Evolutionary conservation across 306 rosid species (phyloP).

Genomic region (Fagus sylvatica): DNA sequence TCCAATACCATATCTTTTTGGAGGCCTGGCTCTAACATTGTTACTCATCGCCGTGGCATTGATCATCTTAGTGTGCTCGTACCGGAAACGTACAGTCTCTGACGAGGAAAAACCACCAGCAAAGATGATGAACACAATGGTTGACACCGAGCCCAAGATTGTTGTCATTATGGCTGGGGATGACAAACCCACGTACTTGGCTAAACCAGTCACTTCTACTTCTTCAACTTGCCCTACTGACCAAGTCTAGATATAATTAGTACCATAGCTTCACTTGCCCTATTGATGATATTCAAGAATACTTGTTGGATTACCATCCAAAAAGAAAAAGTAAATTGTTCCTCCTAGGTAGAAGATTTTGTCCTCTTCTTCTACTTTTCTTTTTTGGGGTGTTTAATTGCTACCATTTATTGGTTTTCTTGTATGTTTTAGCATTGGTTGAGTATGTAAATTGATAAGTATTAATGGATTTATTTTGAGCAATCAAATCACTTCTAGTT

Average conservation of each 20-base stretch:
- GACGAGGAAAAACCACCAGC: slow-evolving; percentile 16
- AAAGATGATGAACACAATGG: neutral
- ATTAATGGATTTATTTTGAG: neutral
- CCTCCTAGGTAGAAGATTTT: neutral
- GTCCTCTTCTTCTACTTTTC: neutral
- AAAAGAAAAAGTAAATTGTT: neutral
- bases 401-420: neutral
- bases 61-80: slow-evolving; percentile 66
- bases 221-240: neutral
- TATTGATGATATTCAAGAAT: too few relatives aligned
- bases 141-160: slow-evolving; percentile 32
- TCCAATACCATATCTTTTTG: slow-evolving; percentile 81
- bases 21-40: slow-evolving; percentile 59
- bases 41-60: slow-evolving; percentile 61
- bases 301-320: too few relatives aligned
- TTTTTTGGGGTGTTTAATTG: neutral
- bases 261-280: too few relatives aligned
- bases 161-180: slow-evolving; percentile 62
- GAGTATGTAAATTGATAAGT: slow-evolving; percentile 2
- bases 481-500: neutral
- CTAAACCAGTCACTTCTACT: slow-evolving; percentile 22
- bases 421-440: neutral
- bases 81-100: slow-evolving; percentile 32
- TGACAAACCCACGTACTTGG: slow-evolving; percentile 43
- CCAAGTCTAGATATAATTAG: too few relatives aligned